phyloP scores from a whole-genome alignment of 495 filamentous ascomycete species.

The Penicillium crystallinum region DNA sequence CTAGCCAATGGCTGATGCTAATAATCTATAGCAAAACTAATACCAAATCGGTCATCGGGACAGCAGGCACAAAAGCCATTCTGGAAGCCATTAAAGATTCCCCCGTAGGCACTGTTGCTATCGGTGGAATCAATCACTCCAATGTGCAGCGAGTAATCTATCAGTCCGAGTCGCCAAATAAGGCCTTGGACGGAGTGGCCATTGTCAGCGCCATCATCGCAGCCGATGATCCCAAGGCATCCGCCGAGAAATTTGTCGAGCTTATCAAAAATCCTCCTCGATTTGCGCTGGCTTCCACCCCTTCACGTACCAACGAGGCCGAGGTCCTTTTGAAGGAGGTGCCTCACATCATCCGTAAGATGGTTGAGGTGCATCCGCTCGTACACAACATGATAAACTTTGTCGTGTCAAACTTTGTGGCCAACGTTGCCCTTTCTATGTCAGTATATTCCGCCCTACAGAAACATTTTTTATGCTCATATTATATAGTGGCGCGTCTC shows the following conservation, averaged over 20 bases:
- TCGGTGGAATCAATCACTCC: slow-evolving; percentile 79
- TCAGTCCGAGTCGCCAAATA: slow-evolving; percentile 49
- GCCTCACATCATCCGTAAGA: slow-evolving; percentile 52
- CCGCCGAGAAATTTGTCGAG: slow-evolving; percentile 50
- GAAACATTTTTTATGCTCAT: slow-evolving; percentile 8
- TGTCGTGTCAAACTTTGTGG: slow-evolving; percentile 89
- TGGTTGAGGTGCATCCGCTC: slow-evolving; percentile 61
- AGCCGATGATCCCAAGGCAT: slow-evolving; percentile 55
- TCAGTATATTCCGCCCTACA: slow-evolving; percentile 17
- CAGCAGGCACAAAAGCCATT: slow-evolving; percentile 69
- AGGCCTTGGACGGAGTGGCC: slow-evolving; percentile 71
- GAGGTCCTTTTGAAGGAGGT: slow-evolving; percentile 39
- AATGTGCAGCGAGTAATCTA: slow-evolving; percentile 72
- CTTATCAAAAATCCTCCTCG: slow-evolving; percentile 47
- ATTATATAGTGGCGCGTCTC: slow-evolving; percentile 61
- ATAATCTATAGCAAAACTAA: slow-evolving; percentile 48
- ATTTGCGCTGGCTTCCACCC: slow-evolving; percentile 32
- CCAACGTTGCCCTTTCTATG: slow-evolving; percentile 79
- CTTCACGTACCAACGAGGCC: slow-evolving; percentile 27
- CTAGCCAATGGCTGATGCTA: background rate
- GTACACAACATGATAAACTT: slow-evolving; percentile 97
- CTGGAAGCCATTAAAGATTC: slow-evolving; percentile 48
- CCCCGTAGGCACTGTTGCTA: slow-evolving; percentile 62
- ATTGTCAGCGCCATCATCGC: slow-evolving; percentile 87
- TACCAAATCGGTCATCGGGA: slow-evolving; percentile 76